These are phyloP conservation scores for Chaetomium cochliodes DNA, from an alignment of 495 filamentous ascomycete genomes.

Conservation along the genomic window DNA sequence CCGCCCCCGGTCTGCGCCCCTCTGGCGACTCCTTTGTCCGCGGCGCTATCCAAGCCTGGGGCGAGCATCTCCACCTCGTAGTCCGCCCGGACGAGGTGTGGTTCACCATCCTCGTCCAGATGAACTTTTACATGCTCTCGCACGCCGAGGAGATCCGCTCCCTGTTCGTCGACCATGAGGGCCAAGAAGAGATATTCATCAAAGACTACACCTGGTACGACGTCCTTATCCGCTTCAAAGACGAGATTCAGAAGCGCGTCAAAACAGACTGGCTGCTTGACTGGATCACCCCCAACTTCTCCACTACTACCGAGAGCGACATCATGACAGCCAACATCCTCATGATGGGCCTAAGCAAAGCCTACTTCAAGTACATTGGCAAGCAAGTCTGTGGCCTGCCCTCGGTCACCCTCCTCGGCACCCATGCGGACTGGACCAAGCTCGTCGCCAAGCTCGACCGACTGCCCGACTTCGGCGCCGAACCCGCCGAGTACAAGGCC, in stretches of 20 bases:
- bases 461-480: conserved; percentile 37
- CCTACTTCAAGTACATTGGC: conserved; percentile 36
- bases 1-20: conserved; percentile 17
- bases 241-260: conserved; percentile 31
- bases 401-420: conserved; percentile 41
- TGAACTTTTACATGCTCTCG: conserved; percentile 54
- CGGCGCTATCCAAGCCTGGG: conserved; percentile 50
- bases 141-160: conserved; percentile 46
- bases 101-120: conserved; percentile 55
- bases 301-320: conserved; percentile 39
- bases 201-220: conserved; percentile 26
- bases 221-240: conserved; percentile 24
- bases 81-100: conserved; percentile 62
- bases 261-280: conserved; percentile 33
- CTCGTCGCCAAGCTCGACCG: conserved; percentile 35
- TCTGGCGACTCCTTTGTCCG: conserved; percentile 50
- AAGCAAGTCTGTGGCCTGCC: conserved; percentile 39
- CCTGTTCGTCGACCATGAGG: conserved; percentile 47
- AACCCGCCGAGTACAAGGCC: conserved; percentile 32
- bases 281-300: conserved; percentile 42
- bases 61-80: conserved; percentile 49
- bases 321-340: conserved; percentile 36
- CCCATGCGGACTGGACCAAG: conserved; percentile 36
- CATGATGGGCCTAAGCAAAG: conserved; percentile 43
- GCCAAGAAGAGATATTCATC: conserved; percentile 41